Percentiles rank a stretch among this genome's conserved stretches.
Evolutionary conservation across 164 flowering plant species (phyloP).

Genomic region (Buxus sempervirens): DNA sequence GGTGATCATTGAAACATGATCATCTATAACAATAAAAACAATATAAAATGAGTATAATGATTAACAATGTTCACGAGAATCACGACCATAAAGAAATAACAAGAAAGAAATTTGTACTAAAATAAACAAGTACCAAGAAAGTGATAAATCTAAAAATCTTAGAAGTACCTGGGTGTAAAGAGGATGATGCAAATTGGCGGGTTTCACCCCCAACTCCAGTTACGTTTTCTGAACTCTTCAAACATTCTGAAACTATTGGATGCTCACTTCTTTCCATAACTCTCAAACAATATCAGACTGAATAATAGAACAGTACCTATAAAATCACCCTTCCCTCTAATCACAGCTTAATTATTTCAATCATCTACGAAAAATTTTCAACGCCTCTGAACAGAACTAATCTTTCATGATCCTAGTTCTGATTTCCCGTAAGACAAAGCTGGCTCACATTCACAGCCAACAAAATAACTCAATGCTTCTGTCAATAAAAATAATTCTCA

Average conservation of each 20-base stretch:
- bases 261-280: slow-evolving; percentile 69
- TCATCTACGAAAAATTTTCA: no score
- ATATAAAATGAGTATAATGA: background rate
- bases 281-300: slow-evolving; percentile 34
- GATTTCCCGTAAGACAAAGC: background rate
- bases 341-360: slow-evolving; percentile 7
- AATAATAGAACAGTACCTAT: background rate
- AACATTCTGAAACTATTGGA: slow-evolving; percentile 65
- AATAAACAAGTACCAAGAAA: background rate
- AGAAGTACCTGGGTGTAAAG: slow-evolving; percentile 42
- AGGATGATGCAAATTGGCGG: slow-evolving; percentile 38
- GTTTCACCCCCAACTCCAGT: slow-evolving; percentile 41
- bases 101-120: background rate
- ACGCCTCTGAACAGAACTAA: background rate
- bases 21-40: slow-evolving; percentile 25
- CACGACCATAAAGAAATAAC: background rate
- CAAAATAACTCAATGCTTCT: background rate
- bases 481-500: background rate
- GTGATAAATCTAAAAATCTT: background rate
- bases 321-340: background rate
- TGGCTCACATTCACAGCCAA: background rate
- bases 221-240: slow-evolving; percentile 50
- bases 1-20: slow-evolving; percentile 20
- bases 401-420: background rate
- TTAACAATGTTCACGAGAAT: background rate